Conservation (phyloP, 805 yeast genomes). For the Tetrapisispora iriomotensis region DNA sequence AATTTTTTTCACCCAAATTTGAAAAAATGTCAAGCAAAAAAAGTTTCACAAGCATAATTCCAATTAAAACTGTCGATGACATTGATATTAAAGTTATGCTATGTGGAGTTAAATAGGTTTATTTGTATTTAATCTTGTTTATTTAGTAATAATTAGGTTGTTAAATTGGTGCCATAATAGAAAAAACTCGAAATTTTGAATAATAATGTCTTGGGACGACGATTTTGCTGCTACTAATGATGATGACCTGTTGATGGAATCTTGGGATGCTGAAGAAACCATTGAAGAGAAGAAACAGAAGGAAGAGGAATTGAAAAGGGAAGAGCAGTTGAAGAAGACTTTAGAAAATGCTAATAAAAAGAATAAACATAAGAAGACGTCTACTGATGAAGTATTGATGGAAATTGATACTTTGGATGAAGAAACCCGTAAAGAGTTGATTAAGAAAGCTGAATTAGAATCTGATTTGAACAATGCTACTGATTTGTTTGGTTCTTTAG, state of each 20-base stretch:
- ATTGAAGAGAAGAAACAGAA: conserved; percentile 58
- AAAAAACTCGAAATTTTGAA: too few species aligned
- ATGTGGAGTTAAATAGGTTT: too few species aligned
- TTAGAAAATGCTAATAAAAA: conserved; percentile 17
- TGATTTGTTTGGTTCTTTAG: conserved; percentile 70
- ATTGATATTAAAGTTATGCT: too few species aligned
- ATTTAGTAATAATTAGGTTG: too few species aligned
- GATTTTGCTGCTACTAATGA: conserved; percentile 63
- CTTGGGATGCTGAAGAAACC: conserved; percentile 81
- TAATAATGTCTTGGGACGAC: conserved; percentile 52
- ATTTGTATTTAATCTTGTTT: too few species aligned
- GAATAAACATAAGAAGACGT: conserved; percentile 29
- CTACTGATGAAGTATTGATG: conserved; percentile 33
- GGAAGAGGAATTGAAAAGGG: conserved; percentile 58
- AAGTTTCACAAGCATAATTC: too few species aligned
- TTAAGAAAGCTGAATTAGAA: conserved; percentile 69
- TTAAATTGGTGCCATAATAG: too few species aligned
- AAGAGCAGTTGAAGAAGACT: conserved; percentile 33
- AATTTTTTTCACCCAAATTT: too few species aligned
- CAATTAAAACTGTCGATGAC: too few species aligned
- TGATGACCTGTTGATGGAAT: conserved; percentile 42
- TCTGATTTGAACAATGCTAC: conserved; percentile 91
- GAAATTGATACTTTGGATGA: conserved; percentile 66
- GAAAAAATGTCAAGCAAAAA: too few species aligned
- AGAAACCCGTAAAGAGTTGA: conserved; percentile 60